These are phyloP conservation scores for Trametes sanguinea DNA, from an alignment of 768 basidiomycete species.

Conservation along the genomic window DNA sequence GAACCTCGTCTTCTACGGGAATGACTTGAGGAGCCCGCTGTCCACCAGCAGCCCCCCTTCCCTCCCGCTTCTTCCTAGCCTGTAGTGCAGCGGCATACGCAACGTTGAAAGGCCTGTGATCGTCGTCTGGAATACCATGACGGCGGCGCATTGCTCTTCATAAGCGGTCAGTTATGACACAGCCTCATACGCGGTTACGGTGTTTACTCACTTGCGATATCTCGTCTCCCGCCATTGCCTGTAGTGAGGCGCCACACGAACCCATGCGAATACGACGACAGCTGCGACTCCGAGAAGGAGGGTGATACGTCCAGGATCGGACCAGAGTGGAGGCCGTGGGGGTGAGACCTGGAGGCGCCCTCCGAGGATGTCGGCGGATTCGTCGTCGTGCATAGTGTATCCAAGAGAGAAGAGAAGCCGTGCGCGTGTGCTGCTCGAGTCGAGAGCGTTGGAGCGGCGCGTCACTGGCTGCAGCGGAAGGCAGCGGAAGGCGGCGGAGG, in stretches of 20 bases:
- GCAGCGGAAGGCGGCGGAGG: neutral
- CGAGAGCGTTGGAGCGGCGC: slow-evolving; percentile 17
- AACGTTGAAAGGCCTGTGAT: slow-evolving; percentile 82
- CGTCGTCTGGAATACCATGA: slow-evolving; percentile 83
- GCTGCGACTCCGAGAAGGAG: slow-evolving; percentile 19
- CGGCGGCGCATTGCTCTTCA: slow-evolving; percentile 68
- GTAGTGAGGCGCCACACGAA: slow-evolving; percentile 39
- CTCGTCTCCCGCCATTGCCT: slow-evolving; percentile 62
- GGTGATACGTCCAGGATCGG: slow-evolving; percentile 18
- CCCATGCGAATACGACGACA: slow-evolving; percentile 16
- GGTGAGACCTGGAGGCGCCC: slow-evolving; percentile 41
- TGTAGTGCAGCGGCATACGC: slow-evolving; percentile 70
- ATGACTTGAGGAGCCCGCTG: neutral
- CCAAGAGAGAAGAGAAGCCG: slow-evolving; percentile 23
- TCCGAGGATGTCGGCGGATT: slow-evolving; percentile 74
- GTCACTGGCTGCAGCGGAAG: slow-evolving; percentile 1
- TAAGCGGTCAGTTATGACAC: slow-evolving; percentile 1
- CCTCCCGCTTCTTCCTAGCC: slow-evolving; percentile 13
- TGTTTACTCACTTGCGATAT: slow-evolving; percentile 60
- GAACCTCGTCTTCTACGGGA: slow-evolving; percentile 1
- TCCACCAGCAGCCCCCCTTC: neutral
- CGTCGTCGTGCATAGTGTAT: slow-evolving; percentile 55
- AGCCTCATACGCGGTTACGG: slow-evolving; percentile 4
- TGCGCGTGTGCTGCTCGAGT: slow-evolving; percentile 20
- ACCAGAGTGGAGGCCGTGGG: slow-evolving; percentile 40